Evolutionary conservation across 148 eudicot genomes (phyloP), one percentile per base, ranked within the genome.

Genomic region (Suaeda aralocaspica): DNA sequence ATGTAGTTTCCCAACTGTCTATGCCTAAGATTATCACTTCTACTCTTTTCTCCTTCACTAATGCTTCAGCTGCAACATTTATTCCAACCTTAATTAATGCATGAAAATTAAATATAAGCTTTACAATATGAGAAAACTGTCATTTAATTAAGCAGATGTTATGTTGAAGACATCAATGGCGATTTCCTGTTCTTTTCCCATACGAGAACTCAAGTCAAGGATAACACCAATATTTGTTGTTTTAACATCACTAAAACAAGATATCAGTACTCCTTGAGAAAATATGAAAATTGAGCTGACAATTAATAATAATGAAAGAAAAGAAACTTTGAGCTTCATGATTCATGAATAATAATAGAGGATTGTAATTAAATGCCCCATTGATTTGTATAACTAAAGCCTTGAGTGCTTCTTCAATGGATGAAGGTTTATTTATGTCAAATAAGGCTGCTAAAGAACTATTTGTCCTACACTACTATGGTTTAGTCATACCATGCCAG

Each of bases 1-100:
- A 44, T 28, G 81, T 60, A n/a, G n/a, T 66, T 6, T 39, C 29
- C 81, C 77, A 78, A 63, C n/a, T 64, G 21, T 69, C 69, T 51
- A 73, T 33, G 42, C 77, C 74, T 70, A 59, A 9, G 2, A 69
- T 64, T 55, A 73, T 63, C 55, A 39, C 69, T 63, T 48, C 28
- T 21, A 55, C 66, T 57, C 69, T 48, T 9, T 60, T 58, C 60
- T 55, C 30, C n/a, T 73, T 31, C 19, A 77, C 52, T 2, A 60
- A 52, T 18, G 64, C 52, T 55, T 67, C 48, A 79, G 50, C 69
- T 79, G 9, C 79, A 45, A 12, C 14, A 45, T 45, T 5, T 39
- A 4, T 39, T 39, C 6, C 9, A 39, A 39, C 9, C 5, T 39
- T 39, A 39, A 9, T 39, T n/a, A n/a, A n/a, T n/a, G n/a, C n/a